Evolutionary conservation across 176 grass and related monocot species (phyloP), one percentile per base, ranked within the genome.

Genomic region (Oryza brachyantha): DNA sequence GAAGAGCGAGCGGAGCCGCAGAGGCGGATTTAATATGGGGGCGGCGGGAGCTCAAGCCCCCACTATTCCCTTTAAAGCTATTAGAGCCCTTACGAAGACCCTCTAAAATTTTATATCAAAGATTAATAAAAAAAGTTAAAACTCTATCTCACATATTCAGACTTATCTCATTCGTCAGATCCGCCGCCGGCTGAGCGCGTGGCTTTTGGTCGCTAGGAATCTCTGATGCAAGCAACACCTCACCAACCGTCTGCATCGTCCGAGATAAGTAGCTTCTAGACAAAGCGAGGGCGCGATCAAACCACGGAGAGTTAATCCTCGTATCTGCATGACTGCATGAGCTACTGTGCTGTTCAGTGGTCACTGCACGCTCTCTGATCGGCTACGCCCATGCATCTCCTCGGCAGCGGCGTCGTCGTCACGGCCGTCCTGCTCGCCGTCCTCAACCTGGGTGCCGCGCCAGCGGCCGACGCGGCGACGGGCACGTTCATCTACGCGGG

Each of bases 401-500:
- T 83, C 48, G 2, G 27, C 69, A 35, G 39, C 81, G 32, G 65
- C 60, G 5, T 52, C 76, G 40, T 11, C 17, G 14, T 28, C 78
- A 65, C 68, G 40, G 68, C 57, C 8, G 68, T 35, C 29, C 19
- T 50, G 62, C 31, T 91, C n/a, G n/a, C n/a, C 54, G 10, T 87
- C 75, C 55, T 90, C 81, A 64, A 83, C 14, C 74, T 42, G 83
- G 46, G 42, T 83, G 81, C 16, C 22, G 60, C 54, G 5, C 32
- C 55, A 62, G 43, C 71, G 64, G 27, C 65, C 2, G 14, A 13
- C 59, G 78, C 80, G 65, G 61, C 86, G 13, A 67, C 83, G 31
- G 78, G 84, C 52, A 66, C 84, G 78, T 93, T 93, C 81, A 34
- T 97, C 17, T 89, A 93, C 36, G 81, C 91, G 24, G 86, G 86